Base-by-base conservation (phyloP, 1,284 basidiomycete genomes). In the Irpex sp. region DNA sequence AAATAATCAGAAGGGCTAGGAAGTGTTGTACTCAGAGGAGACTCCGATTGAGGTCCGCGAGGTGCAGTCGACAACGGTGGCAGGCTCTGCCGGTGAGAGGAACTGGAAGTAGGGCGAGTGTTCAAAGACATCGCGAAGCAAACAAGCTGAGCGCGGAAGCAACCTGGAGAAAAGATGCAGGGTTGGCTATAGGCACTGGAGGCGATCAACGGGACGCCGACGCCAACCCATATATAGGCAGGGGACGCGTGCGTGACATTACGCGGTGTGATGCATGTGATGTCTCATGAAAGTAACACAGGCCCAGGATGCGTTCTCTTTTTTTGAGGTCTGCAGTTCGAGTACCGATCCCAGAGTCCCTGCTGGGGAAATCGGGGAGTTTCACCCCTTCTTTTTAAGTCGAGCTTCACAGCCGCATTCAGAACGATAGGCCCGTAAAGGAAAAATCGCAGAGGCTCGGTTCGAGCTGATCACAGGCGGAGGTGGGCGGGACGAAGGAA, bases 141-240 rank as follows among this genome's bases (percentile, higher is more conserved):
- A 12, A n/a, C 35, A 19, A 52, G 59, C 36, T 35, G 39, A 37
- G 10, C 35, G 12, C 12, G 47, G 28, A 54, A 49, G n/a, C 47
- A 28, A 21, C 37, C 56, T 57, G 33, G 14, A 54, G 52, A 54
- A 54, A 33, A 51, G 60, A 57, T 58, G 36, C 63, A 64, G 63
- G 63, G 63, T 64, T 60, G 63, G 63, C 39, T 61, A 64, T 64
- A 64, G 59, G 63, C n/a, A n/a, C n/a, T n/a, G n/a, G n/a, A n/a
- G n/a, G n/a, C n/a, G n/a, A n/a, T n/a, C n/a, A n/a, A n/a, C n/a
- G n/a, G n/a, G n/a, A n/a, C n/a, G n/a, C n/a, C n/a, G n/a, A n/a
- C n/a, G n/a, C n/a, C n/a, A n/a, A n/a, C n/a, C n/a, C n/a, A n/a
- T n/a, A n/a, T n/a, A n/a, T n/a, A n/a, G n/a, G n/a, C n/a, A n/a